Evolutionary conservation across 768 basidiomycete genomes (phyloP), one percentile per base, ranked within the genome.

Genomic region (Pleurotus tuoliensis): DNA sequence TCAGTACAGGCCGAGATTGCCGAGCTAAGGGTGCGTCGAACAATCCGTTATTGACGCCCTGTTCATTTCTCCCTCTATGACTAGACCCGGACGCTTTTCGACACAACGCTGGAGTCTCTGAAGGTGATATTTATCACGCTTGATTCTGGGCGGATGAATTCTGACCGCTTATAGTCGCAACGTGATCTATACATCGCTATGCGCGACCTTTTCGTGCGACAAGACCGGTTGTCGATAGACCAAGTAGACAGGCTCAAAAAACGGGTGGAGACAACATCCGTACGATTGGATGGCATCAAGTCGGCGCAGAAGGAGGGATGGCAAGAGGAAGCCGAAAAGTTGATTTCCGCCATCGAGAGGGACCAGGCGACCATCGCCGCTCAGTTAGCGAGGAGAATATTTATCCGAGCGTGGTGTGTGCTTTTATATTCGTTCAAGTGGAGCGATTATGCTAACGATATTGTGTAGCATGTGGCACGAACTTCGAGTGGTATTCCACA

Each of bases 401-500:
- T 94, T 66, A 88, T 96, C 57, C 86, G 91, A 53, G 88, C 89
- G 55, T 91, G 87, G 92, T 94, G 64, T 64, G 84, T 67, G 5
- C 24, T 4, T 25, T 25, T 5, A 25, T 5, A 25, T 25, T 25
- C 24, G 24, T 25, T 25, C 24, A 1, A 25, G 24, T 5, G 22
- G 24, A 25, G 24, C 43, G 15, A 49, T 47, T 7, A 47, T 52
- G 46, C 39, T n/a, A 54, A 15, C 11, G 34, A 34, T 37, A 3
- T 55, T 34, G 30, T 2, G 27, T 62, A 94, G 94, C 61, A 83
- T 97, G 82, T 98, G 94, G 94, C 91, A 96, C 64, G 94, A 98
- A 69, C 77, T 96, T n/a, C 85, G 92, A 20, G 90, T 94, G 15
- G 87, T 98, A 38, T 74, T 96, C 45, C 94, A 97, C 69, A 94